Evolutionary conservation across 1,284 basidiomycete species (phyloP).

Genomic region (Boletus semigastroideus): DNA sequence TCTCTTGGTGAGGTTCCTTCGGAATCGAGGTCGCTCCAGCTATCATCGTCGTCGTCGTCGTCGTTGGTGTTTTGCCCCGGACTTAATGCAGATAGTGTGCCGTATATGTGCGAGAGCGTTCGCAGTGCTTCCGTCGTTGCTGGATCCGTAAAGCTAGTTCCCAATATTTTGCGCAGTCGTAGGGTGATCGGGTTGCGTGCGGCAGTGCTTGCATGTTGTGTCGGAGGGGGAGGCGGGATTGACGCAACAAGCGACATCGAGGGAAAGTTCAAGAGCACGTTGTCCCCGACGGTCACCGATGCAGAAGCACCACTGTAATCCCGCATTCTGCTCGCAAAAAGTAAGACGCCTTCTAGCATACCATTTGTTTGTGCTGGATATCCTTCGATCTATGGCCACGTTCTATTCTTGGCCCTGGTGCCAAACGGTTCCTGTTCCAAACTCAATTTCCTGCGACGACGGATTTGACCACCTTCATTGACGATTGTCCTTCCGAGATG

Average conservation of each 20-base stretch:
- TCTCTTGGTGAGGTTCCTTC: constrained; percentile 9
- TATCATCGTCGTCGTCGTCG: constrained; percentile 40
- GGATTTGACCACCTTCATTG: no score
- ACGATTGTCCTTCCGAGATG: no score
- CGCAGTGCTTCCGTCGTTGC: constrained; percentile 78
- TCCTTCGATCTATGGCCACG: no score
- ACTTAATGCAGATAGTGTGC: constrained; percentile 16
- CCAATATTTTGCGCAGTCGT: constrained; percentile 86
- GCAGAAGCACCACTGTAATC: no score
- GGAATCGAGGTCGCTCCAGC: constrained; percentile 28
- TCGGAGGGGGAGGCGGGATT: not conserved
- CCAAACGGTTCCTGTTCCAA: no score
- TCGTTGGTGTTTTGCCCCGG: constrained; percentile 15
- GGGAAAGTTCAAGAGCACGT: no score
- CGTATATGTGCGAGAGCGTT: constrained; percentile 80
- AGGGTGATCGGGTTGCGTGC: constrained; percentile 70
- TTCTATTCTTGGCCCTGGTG: no score
- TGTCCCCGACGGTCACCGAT: no score
- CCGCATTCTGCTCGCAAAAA: no score
- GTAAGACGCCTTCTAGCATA: no score
- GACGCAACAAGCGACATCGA: not conserved
- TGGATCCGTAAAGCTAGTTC: constrained; percentile 83
- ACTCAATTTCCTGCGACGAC: no score
- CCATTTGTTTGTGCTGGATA: no score
- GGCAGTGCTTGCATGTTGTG: not conserved